Conservation (phyloP, 352 stramenopile species). For the Phytopythium oedochilum region DNA sequence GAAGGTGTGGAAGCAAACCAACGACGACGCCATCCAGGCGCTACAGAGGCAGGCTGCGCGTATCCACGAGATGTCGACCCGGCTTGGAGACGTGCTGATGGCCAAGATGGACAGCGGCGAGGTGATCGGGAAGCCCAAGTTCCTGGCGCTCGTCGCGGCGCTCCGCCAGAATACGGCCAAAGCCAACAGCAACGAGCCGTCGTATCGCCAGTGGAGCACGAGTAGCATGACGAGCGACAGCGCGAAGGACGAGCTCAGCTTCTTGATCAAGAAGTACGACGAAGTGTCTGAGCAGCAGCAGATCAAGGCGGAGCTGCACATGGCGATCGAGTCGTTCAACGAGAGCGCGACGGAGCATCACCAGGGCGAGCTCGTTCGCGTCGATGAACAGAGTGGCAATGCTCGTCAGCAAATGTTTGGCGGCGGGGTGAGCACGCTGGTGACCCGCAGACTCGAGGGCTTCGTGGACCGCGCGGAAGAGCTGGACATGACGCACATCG, state of each 20-base stretch:
- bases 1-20: slow-evolving; percentile 25
- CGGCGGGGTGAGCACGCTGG: slow-evolving; percentile 18
- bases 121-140: slow-evolving; percentile 38
- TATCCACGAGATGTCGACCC: slow-evolving; percentile 34
- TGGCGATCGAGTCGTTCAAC: slow-evolving; percentile 34
- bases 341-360: slow-evolving; percentile 18
- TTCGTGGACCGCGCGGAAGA: slow-evolving; percentile 63
- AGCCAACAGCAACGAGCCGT: slow-evolving; percentile 5
- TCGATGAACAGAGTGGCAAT: background rate
- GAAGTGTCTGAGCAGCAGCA: slow-evolving; percentile 50
- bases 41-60: slow-evolving; percentile 35
- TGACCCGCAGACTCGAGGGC: slow-evolving; percentile 46
- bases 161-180: slow-evolving; percentile 34
- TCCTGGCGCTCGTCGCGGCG: slow-evolving; percentile 39
- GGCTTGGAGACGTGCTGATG: slow-evolving; percentile 50
- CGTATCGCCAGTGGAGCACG: slow-evolving; percentile 17
- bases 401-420: slow-evolving; percentile 3
- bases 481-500: slow-evolving; percentile 64
- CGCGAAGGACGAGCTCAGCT: slow-evolving; percentile 59
- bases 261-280: slow-evolving; percentile 64
- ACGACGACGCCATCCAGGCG: slow-evolving; percentile 36
- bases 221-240: slow-evolving; percentile 33
- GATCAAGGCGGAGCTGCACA: slow-evolving; percentile 43
- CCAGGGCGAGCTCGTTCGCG: slow-evolving; percentile 9
- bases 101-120: slow-evolving; percentile 39